Evolutionary conservation across 805 yeast genomes (phyloP).

Genomic region (Komagataella populi): DNA sequence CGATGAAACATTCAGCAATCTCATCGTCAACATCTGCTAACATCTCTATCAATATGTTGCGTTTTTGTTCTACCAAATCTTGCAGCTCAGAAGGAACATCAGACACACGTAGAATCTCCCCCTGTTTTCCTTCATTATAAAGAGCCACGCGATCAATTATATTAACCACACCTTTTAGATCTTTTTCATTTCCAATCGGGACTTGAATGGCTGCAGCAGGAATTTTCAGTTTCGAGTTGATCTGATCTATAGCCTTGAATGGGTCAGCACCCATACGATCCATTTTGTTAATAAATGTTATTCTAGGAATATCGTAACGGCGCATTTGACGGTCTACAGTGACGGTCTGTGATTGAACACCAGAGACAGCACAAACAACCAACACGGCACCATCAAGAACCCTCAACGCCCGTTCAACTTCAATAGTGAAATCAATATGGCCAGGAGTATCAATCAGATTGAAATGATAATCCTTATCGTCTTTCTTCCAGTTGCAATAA

Average conservation of each 20-base stretch:
- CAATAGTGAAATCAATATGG: slow-evolving; percentile 96
- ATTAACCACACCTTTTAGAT: slow-evolving; percentile 81
- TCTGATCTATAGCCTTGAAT: slow-evolving; percentile 85
- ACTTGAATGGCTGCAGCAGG: slow-evolving; percentile 98
- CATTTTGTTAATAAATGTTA: slow-evolving; percentile 95
- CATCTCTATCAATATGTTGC: slow-evolving; percentile 76
- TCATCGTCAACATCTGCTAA: slow-evolving; percentile 98
- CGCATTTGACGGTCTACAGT: slow-evolving; percentile 99
- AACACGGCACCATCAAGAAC: slow-evolving; percentile 97
- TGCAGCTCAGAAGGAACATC: slow-evolving; percentile 70
- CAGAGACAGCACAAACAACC: slow-evolving; percentile 96
- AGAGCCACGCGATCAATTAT: slow-evolving; percentile 78
- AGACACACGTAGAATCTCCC: slow-evolving; percentile 58
- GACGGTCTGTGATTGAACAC: slow-evolving; percentile 97
- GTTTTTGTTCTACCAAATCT: slow-evolving; percentile 81
- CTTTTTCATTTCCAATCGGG: slow-evolving; percentile 89
- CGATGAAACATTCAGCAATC: slow-evolving; percentile 84
- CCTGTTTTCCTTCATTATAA: slow-evolving; percentile 83
- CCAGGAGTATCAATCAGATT: slow-evolving; percentile 98
- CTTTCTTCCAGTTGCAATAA: slow-evolving; percentile 90
- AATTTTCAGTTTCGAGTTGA: slow-evolving; percentile 73
- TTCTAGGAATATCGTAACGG: slow-evolving; percentile 92
- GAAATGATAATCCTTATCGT: slow-evolving; percentile 58
- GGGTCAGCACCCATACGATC: slow-evolving; percentile 99
- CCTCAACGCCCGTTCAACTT: slow-evolving; percentile 96